Evolutionary conservation across 31 red algal genomes (phyloP).

Genomic region (Porphyra umbilicalis): DNA sequence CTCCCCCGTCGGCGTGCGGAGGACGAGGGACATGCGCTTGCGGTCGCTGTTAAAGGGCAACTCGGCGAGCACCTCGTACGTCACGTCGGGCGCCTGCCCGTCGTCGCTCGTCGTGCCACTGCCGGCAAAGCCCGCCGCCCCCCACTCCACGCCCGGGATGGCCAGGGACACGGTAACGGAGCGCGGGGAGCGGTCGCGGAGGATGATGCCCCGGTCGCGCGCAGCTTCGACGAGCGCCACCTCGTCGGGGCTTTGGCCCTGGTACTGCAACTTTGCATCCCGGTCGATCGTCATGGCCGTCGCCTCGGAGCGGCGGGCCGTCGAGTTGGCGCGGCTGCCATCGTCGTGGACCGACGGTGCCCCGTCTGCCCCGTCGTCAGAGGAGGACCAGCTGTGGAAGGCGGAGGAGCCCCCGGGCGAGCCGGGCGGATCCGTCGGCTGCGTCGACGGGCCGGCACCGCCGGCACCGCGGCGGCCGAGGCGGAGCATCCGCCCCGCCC

Average conservation of each 20-base stretch:
- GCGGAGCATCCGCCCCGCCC: background rate
- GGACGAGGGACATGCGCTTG: constrained; percentile 73
- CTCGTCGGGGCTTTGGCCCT: constrained; percentile 90
- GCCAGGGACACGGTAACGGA: background rate
- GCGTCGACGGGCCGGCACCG: background rate
- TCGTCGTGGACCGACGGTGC: background rate
- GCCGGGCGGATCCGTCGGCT: background rate
- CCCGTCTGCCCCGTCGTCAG: background rate
- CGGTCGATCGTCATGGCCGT: constrained; percentile 8
- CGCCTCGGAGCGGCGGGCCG: background rate
- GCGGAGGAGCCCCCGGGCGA: background rate
- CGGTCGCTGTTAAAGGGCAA: constrained; percentile 72
- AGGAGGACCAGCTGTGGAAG: background rate
- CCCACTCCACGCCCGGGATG: background rate
- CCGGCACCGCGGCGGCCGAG: background rate
- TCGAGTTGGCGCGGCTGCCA: background rate
- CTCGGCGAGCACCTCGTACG: constrained; percentile 62
- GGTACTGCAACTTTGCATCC: constrained; percentile 18
- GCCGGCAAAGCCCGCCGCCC: too few species aligned
- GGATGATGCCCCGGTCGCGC: constrained; percentile 38
- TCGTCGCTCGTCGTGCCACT: background rate
- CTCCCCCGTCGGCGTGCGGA: constrained; percentile 35
- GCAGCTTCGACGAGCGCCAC: constrained; percentile 79
- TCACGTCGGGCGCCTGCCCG: background rate
- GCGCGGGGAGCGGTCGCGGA: constrained; percentile 20